These are phyloP conservation scores for Heterobasidion occidentale DNA, from an alignment of 1,284 basidiomycete genomes.

Conservation along the genomic window DNA sequence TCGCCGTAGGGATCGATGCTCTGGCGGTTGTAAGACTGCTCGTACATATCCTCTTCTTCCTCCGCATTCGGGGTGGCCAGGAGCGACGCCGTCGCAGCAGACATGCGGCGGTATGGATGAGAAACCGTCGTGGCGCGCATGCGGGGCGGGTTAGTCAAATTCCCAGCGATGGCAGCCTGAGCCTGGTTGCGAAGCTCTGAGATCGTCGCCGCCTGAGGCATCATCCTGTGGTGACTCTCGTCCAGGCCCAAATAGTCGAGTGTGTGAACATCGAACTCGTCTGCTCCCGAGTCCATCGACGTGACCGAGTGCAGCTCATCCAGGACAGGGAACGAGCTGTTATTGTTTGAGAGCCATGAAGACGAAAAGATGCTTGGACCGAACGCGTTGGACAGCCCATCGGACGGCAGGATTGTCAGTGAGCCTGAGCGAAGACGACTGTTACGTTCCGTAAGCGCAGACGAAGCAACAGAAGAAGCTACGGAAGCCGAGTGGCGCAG, in stretches of 20 bases:
- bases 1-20: conserved; percentile 42
- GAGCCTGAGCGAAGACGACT: conserved; percentile 88
- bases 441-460: conserved; percentile 55
- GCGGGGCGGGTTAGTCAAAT: conserved; percentile 68
- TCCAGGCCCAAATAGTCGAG: conserved; percentile 93
- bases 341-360: conserved; percentile 71
- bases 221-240: conserved; percentile 38
- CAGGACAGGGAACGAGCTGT: conserved; percentile 51
- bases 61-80: conserved; percentile 59
- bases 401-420: conserved; percentile 62
- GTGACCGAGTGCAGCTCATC: conserved; percentile 76
- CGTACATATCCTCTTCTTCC: conserved; percentile 61
- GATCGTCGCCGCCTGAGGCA: conserved; percentile 73
- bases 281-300: conserved; percentile 69
- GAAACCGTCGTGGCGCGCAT: conserved; percentile 88
- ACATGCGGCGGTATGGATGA: conserved; percentile 65
- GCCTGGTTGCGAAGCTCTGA: conserved; percentile 81
- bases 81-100: conserved; percentile 45
- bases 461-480: conserved; percentile 52
- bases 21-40: conserved; percentile 46
- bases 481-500: conserved; percentile 73
- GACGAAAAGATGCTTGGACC: conserved; percentile 82
- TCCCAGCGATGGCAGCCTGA: conserved; percentile 81
- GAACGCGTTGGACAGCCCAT: conserved; percentile 78
- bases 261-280: conserved; percentile 89